Evolutionary conservation across 2,329 filamentous ascomycete species (phyloP).

Genomic region (Neonectria coccinea): DNA sequence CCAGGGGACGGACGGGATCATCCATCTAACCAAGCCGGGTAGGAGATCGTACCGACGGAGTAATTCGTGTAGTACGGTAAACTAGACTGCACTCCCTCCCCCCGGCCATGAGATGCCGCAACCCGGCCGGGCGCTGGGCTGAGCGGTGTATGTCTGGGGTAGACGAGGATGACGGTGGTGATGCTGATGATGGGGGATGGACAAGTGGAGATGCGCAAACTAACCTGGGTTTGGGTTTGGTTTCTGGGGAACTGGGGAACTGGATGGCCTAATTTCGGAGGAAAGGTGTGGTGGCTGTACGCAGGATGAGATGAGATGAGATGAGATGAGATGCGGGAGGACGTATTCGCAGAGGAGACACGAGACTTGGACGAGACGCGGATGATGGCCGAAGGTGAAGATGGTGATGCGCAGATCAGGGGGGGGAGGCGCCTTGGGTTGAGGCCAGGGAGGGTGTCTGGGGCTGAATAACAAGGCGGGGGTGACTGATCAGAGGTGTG

Average conservation of each 20-base stretch:
- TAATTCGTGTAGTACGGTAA: neutral
- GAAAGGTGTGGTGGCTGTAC: slow-evolving; percentile 28
- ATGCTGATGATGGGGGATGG: neutral
- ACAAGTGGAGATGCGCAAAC: slow-evolving; percentile 27
- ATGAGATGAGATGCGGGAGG: slow-evolving; percentile 16
- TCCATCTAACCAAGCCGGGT: slow-evolving; percentile 35
- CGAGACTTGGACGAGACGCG: slow-evolving; percentile 27
- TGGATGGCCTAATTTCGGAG: slow-evolving; percentile 29
- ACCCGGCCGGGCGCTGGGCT: slow-evolving; percentile 20
- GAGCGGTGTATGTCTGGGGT: slow-evolving; percentile 18
- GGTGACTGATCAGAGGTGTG: neutral
- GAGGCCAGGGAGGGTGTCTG: slow-evolving; percentile 23
- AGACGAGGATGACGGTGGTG: slow-evolving; percentile 7
- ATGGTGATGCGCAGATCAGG: slow-evolving; percentile 32
- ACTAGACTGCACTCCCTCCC: neutral
- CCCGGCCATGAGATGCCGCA: slow-evolving; percentile 30
- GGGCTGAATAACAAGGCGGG: slow-evolving; percentile 14
- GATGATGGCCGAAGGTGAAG: slow-evolving; percentile 41
- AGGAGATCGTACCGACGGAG: slow-evolving; percentile 32
- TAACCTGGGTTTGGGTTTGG: slow-evolving; percentile 26
- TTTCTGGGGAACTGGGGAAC: slow-evolving; percentile 7
- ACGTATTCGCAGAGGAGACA: slow-evolving; percentile 4
- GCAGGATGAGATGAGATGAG: slow-evolving; percentile 28
- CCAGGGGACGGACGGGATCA: neutral
- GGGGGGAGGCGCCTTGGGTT: slow-evolving; percentile 14